Percentiles rank a stretch among this genome's conserved stretches.
phyloP scores from a whole-genome alignment of 345 rosid species.

The Lepidium aucheri region DNA sequence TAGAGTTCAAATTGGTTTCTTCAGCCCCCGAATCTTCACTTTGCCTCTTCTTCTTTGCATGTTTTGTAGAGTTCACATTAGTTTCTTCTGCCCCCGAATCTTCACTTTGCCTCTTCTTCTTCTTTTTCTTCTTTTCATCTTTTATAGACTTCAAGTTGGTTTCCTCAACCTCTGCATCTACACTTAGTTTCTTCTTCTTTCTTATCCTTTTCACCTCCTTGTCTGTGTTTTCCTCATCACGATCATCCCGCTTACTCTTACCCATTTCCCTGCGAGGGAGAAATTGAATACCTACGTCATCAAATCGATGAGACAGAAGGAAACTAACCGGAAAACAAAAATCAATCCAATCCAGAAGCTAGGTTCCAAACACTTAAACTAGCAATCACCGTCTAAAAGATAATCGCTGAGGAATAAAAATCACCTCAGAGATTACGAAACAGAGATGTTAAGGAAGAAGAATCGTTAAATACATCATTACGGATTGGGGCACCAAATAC shows the following conservation, averaged over 20 bases:
- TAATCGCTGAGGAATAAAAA: too few relatives aligned
- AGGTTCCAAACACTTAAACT: too few relatives aligned
- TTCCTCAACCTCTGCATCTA: not conserved
- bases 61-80: not conserved
- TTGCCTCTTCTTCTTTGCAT: constrained; percentile 11
- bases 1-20: not conserved
- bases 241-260: constrained; percentile 17
- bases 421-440: too few relatives aligned
- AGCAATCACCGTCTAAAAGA: too few relatives aligned
- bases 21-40: not conserved
- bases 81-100: not conserved
- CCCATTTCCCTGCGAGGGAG: not conserved
- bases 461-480: too few relatives aligned
- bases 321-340: too few relatives aligned
- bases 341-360: too few relatives aligned
- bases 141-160: too few relatives aligned
- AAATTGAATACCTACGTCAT: too few relatives aligned
- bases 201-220: not conserved
- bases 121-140: not conserved
- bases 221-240: not conserved
- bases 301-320: too few relatives aligned
- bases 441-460: too few relatives aligned
- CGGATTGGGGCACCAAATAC: too few relatives aligned
- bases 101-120: not conserved
- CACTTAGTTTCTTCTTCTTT: constrained; percentile 2